Conservation (phyloP, 2,329 filamentous ascomycete species). For the Aspergillus hiratsukae region DNA sequence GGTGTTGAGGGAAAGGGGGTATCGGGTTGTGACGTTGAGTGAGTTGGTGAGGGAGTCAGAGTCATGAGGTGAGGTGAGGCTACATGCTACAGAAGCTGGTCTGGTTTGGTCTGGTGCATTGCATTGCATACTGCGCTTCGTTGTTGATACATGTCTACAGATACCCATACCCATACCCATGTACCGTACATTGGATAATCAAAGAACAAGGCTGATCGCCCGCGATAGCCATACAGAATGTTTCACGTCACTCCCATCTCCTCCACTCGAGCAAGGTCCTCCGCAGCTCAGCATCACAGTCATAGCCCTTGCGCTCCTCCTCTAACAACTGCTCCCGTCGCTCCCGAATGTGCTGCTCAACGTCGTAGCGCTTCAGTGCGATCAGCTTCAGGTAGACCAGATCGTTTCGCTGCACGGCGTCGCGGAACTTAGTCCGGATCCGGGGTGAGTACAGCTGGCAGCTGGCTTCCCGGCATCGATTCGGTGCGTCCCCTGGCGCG, state of each 20-base stretch:
- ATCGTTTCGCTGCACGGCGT: constrained; percentile 64
- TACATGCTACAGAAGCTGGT: not conserved
- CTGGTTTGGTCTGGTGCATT: not conserved
- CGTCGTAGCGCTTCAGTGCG: constrained; percentile 54
- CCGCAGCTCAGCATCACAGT: constrained; percentile 44
- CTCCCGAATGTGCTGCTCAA: constrained; percentile 57
- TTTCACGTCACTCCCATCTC: constrained; percentile 50
- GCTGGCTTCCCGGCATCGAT: constrained; percentile 38
- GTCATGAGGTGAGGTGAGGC: not conserved
- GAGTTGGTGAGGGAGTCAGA: constrained; percentile 51
- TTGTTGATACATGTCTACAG: constrained; percentile 4
- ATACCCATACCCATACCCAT: not conserved
- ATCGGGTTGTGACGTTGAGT: constrained; percentile 66
- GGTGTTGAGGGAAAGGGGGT: constrained; percentile 65
- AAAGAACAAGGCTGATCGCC: not conserved
- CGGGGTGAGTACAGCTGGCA: constrained; percentile 78
- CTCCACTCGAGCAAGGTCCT: constrained; percentile 50
- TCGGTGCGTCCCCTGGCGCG: constrained; percentile 48
- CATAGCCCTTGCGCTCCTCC: constrained; percentile 58
- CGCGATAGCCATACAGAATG: not conserved
- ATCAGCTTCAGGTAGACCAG: constrained; percentile 60
- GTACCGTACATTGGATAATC: not conserved
- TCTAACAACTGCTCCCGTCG: constrained; percentile 51
- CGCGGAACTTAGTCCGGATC: constrained; percentile 70
- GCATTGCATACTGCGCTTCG: not conserved